Evolutionary conservation across 768 basidiomycete genomes (phyloP), one percentile per base, ranked within the genome.

Genomic region (Sistotremastrum suecicum): DNA sequence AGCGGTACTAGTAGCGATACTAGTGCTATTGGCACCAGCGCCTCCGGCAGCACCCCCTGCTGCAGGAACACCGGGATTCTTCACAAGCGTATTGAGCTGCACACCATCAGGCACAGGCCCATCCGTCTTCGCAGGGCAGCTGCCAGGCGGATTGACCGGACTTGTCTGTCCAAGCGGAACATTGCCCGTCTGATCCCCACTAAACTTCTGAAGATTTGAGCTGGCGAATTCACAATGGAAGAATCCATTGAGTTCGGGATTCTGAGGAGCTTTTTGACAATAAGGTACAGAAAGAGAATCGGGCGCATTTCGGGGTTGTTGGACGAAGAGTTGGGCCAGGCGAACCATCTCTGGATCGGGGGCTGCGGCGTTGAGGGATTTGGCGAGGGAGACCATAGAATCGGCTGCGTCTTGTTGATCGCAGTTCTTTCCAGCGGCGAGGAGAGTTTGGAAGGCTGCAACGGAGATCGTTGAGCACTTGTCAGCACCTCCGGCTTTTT

Each of bases 291-390:
- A 63, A 8, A 70, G 61, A 40, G 64, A 66, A 52, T 66, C 66
- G 40, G 72, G 70, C 67, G 71, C 63, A 48, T 75, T 74, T 5
- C 72, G 60, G 9, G 72, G 70, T 51, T 73, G 71, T 47, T 74
- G 71, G 3, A 62, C 67, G 50, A 72, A 74, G 50, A 74, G 53
- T 48, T 72, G 70, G 0, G 70, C 54, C 30, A 71, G 62, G 3
- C 55, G 44, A 51, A 72, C 68, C 68, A 72, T 69, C 48, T 68
- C 65, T 2, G 65, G 45, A 47, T 64, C 61, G 51, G 42, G 42
- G 32, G 47, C 44, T 30, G 47, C 39, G 37, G 50, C 50, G 32
- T 64, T 61, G 12, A 73, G 60, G 3, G 53, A 50, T 48, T 61
- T 66, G 42, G 59, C 69, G n/a, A 78, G 66, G 54, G 68, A 62